Evolutionary conservation across 2,329 filamentous ascomycete genomes (phyloP), one percentile per base, ranked within the genome.

Genomic region (Ceratocystis albifundus): DNA sequence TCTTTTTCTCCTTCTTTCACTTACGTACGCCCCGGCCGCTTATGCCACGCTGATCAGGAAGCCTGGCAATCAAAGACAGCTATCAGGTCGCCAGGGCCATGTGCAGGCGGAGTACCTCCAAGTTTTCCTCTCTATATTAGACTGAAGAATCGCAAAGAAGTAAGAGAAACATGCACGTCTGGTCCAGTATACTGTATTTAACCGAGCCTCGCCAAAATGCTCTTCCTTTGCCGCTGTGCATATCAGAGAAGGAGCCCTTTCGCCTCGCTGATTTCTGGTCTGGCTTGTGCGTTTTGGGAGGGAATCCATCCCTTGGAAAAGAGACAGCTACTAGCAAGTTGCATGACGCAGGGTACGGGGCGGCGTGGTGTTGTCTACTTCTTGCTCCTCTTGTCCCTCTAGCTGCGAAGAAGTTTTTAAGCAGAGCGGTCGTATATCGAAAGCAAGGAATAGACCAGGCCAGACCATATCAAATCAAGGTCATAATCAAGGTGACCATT

Each of bases 141-240:
- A 48, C 20, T 20, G n/a, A 6, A 50, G 17, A 20, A 20, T 22
- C 12, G 48, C 48, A 25, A 50, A 50, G n/a, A 53, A 28, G 25
- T 28, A 25, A 53, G 28, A 20, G 8, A 25, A 53, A 53, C 8
- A 53, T 53, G 48, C 48, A 53, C 48, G 7, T 53, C 2, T 15
- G 15, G 48, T 10, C 48, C 20, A 53, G 22, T 25, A 17, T 22
- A n/a, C 28, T 59, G 25, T 59, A 30, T 59, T 59, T 59, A 59
- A 17, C 55, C 55, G 55, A 59, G 36, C 25, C 30, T 28, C 30
- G 55, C 55, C 28, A 36, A 36, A 20, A 28, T 10, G 17, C 17
- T 3, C 55, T 59, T 59, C 55, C 55, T 59, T 59, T 59, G 55
- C 55, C 55, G 55, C 55, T 59, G 28, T 59, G 55, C 55, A 59